Conservation (phyloP, 805 yeast genomes). For the Wickerhamomyces silvicola region DNA sequence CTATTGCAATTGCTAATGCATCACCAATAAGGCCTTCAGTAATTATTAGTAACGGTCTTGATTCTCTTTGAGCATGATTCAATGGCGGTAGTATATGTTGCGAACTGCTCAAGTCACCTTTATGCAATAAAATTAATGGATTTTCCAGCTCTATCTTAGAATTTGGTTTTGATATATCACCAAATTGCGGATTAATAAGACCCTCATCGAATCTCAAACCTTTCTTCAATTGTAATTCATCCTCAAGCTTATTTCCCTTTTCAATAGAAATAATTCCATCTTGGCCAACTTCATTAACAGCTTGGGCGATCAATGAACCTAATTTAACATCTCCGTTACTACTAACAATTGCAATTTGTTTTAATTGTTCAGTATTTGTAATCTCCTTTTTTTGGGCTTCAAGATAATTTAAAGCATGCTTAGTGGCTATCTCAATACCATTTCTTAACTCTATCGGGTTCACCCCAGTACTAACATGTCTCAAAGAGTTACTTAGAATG, state of each 20-base stretch:
- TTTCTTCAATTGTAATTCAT: slow-evolving; percentile 93
- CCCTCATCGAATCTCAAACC: slow-evolving; percentile 99
- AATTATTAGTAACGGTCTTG: slow-evolving; percentile 87
- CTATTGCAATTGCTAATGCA: slow-evolving; percentile 95
- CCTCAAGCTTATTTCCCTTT: slow-evolving; percentile 96
- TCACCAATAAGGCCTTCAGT: slow-evolving; percentile 98
- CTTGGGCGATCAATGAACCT: slow-evolving; percentile 84
- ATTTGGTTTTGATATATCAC: slow-evolving; percentile 72
- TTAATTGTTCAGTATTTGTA: slow-evolving; percentile 90
- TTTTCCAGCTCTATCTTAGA: slow-evolving; percentile 90
- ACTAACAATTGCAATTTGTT: slow-evolving; percentile 96
- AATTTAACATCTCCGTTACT: slow-evolving; percentile 95
- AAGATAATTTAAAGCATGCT: slow-evolving; percentile 80
- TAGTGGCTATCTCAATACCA: slow-evolving; percentile 96
- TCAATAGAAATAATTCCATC: slow-evolving; percentile 98
- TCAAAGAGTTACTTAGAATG: slow-evolving; percentile 89
- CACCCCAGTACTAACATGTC: slow-evolving; percentile 98
- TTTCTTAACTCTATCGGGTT: slow-evolving; percentile 98
- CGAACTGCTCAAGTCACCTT: slow-evolving; percentile 15
- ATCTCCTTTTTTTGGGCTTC: slow-evolving; percentile 85
- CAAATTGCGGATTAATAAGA: slow-evolving; percentile 92
- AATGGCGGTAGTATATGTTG: slow-evolving; percentile 77
- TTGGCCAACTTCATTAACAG: slow-evolving; percentile 98
- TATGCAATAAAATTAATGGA: slow-evolving; percentile 68
- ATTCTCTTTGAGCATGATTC: slow-evolving; percentile 85